Evolutionary conservation across 2,329 filamentous ascomycete genomes (phyloP).

Genomic region (Trichoderma simmonsii): DNA sequence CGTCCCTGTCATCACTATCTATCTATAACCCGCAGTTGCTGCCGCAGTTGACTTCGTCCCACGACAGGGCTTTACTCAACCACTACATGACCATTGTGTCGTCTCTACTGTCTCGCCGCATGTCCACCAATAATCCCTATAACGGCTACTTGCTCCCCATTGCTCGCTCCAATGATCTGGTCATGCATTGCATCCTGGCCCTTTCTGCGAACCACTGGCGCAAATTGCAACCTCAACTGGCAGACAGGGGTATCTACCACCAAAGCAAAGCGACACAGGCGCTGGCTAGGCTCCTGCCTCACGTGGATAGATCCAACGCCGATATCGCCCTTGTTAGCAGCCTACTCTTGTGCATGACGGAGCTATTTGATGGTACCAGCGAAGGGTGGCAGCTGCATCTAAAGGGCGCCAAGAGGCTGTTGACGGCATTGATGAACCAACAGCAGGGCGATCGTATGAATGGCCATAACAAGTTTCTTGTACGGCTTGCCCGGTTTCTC

Average conservation of each 20-base stretch:
- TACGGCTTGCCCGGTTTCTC: conserved; percentile 32
- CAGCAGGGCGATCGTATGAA: conserved; percentile 34
- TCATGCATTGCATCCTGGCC: conserved; percentile 34
- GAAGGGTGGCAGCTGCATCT: conserved; percentile 42
- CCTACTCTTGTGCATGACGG: conserved; percentile 42
- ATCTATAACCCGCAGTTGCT: conserved; percentile 31
- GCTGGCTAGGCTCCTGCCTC: conserved; percentile 32
- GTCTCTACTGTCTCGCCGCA: conserved; percentile 32
- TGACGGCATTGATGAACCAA: conserved; percentile 32
- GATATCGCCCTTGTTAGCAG: conserved; percentile 39
- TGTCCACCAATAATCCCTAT: conserved; percentile 31
- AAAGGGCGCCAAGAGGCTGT: conserved; percentile 39
- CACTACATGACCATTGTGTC: conserved; percentile 36
- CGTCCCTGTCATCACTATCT: conserved; percentile 24
- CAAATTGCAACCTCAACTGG: conserved; percentile 32
- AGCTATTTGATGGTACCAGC: conserved; percentile 42
- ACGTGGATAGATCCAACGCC: conserved; percentile 32
- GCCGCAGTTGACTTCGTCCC: conserved; percentile 29
- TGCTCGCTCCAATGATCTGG: conserved; percentile 33
- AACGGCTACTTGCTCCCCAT: conserved; percentile 33
- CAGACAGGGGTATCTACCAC: conserved; percentile 30
- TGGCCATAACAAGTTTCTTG: conserved; percentile 39
- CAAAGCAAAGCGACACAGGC: conserved; percentile 33
- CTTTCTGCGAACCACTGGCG: conserved; percentile 36
- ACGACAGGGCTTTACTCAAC: conserved; percentile 34